Conservation (phyloP, 441 rosid genomes). For the Euphorbia corollata region DNA sequence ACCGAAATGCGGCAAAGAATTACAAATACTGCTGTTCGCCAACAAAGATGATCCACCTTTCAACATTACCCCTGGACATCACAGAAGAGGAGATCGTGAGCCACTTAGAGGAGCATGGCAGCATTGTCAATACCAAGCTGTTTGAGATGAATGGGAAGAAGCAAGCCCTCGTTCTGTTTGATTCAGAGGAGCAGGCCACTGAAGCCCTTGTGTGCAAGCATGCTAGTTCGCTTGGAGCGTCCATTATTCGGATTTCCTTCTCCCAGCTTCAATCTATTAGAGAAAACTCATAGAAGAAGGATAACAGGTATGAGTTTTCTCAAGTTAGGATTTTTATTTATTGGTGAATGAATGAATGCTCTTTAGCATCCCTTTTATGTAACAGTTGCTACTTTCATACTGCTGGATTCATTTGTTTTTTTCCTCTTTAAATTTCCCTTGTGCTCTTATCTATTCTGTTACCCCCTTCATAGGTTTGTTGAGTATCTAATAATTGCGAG, state of each 20-base stretch:
- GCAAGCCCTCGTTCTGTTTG: conserved; percentile 82
- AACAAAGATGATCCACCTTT: conserved; percentile 87
- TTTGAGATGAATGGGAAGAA: conserved; percentile 96
- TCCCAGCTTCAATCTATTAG: conserved; percentile 88
- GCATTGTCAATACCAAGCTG: conserved; percentile 59
- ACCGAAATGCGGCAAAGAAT: conserved; percentile 94
- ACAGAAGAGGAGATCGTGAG: conserved; percentile 70
- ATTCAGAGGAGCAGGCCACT: conserved; percentile 83
- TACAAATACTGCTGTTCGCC: conserved; percentile 98
- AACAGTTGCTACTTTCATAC: conserved; percentile 23
- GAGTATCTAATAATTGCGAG: too few species aligned
- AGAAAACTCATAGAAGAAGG: conserved; percentile 27
- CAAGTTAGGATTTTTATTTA: conserved; percentile 25
- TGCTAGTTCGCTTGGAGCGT: conserved; percentile 68
- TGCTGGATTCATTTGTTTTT: conserved; percentile 20
- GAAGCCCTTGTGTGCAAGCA: conserved; percentile 95
- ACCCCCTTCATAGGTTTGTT: neutral
- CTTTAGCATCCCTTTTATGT: conserved; percentile 14
- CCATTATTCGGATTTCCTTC: conserved; percentile 84
- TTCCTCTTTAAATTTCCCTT: neutral
- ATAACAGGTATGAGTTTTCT: conserved; percentile 13
- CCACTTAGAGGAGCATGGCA: conserved; percentile 77
- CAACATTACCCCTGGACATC: conserved; percentile 84
- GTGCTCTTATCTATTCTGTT: conserved; percentile 14
- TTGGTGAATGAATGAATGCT: conserved; percentile 10